Evolutionary conservation across 2,329 filamentous ascomycete species (phyloP), one percentile per base, ranked within the genome.

Genomic region (Ceratocystis huliohia): DNA sequence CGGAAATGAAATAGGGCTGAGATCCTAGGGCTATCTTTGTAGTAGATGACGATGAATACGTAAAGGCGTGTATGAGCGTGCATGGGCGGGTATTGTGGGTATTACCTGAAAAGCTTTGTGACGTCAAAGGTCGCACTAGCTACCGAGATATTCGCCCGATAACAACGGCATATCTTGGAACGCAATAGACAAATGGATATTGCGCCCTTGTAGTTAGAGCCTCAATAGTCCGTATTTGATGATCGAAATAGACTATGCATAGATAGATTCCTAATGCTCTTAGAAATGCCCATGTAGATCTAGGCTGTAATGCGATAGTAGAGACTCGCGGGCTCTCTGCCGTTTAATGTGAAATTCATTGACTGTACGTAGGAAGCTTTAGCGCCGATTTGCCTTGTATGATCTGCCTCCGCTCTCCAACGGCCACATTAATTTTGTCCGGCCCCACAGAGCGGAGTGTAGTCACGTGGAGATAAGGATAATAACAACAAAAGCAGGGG

Each of bases 401-500:
- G 33, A 41, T 25, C 25, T 7, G 17, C 25, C 28, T 37, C 56
- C 56, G 56, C 30, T n/a, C 3, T n/a, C 28, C 22, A 22, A n/a
- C 30, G 22, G 8, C 56, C 28, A 37, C 37, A 13, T 13, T 41
- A 15, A 41, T 15, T 15, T 10, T 59, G 17, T 5, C 10, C 56
- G 56, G 28, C 56, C 56, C 56, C 56, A 59, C 56, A 15, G 37
- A 10, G 15, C 56, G 22, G 56, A 25, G 8, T 1, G 1, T 1
- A 8, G 56, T 59, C 56, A 59, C 56, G 56, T 59, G 56, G 13
- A n/a, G 56, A 59, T 59, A 59, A 7, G 15, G 56, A 59, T 59
- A 59, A 59, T 17, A 53, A 22, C 20, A 20, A 22, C 46, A 13
- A 50, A 20, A 50, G 25, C 20, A 30, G 8, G 48, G 7, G 48